Evolutionary conservation across 2,329 filamentous ascomycete genomes (phyloP), one percentile per base, ranked within the genome.

Genomic region (Cryoendolithus antarcticus): DNA sequence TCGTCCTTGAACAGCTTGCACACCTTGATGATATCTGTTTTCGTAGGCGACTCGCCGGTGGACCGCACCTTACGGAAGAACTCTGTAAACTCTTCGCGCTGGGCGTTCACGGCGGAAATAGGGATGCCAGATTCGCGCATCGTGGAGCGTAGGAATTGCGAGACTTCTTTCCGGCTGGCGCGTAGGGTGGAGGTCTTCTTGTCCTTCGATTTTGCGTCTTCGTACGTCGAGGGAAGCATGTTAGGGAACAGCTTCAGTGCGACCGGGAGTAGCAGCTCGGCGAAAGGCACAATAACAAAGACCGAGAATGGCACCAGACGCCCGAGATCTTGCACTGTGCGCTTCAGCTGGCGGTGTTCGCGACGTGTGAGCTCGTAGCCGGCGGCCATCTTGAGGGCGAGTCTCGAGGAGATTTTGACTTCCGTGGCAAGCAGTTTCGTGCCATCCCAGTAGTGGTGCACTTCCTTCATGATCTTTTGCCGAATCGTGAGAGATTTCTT

Each of bases 1-100:
- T 98, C 91, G 59, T 98, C 91, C 62, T 91, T 93, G 76, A 98
- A 98, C 48, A 93, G 82, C 72, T 95, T 93, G 77, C 91, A 96
- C 47, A 98, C 89, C 65, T 91, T 94, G 70, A 98, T 93, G 47
- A 98, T 86, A 58, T 98, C 91, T 49, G 88, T 75, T 39, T 79
- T 75, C 4, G 84, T 91, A 1, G 91, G 91, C 34, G 81, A 72
- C 67, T 96, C 89, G 47, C 89, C 91, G 1, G 89, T 95, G 11
- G 85, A 79, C 39, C 91, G 66, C 29, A 96, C 76, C 70, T 98
- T 98, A 59, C 85, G 82, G 80, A 98, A 98, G 66, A 98, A 98
- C 55, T 89, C 85, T 44, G 82, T 74, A 53, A 98, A 98, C 60
- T 96, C 91, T 51, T 94, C 86, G 56, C 81, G 88, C 59, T 91